Conservation (phyloP, 495 filamentous ascomycete genomes). For the Letharia columbiana region DNA sequence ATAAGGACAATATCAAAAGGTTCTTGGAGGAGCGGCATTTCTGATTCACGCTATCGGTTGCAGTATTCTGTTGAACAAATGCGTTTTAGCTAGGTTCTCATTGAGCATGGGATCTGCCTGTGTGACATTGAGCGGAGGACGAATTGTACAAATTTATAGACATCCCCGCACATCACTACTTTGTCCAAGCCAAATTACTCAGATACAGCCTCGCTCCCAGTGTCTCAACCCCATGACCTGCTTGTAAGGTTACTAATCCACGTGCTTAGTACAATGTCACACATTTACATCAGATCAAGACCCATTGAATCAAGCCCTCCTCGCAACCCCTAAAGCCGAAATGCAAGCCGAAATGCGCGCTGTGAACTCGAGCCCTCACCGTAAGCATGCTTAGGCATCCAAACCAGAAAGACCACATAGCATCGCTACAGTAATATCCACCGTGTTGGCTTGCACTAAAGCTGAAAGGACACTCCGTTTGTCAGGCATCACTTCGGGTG, state of each 20-base stretch:
- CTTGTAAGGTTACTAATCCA: neutral
- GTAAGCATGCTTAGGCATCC: constrained; percentile 37
- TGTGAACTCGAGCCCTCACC: constrained; percentile 14
- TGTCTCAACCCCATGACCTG: neutral
- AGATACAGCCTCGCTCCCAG: constrained; percentile 1
- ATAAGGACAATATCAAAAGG: constrained; percentile 40
- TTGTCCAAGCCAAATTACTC: neutral
- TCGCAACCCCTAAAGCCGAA: neutral
- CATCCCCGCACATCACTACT: neutral
- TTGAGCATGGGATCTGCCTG: neutral
- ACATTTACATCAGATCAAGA: neutral
- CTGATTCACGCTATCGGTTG: constrained; percentile 24
- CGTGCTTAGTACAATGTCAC: neutral
- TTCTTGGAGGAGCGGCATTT: constrained; percentile 43
- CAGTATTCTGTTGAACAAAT: constrained; percentile 10
- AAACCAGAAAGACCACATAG: constrained; percentile 63
- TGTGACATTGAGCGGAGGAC: neutral
- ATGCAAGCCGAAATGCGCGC: neutral
- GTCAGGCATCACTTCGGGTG: constrained; percentile 56
- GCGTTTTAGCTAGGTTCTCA: neutral
- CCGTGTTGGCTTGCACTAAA: constrained; percentile 53
- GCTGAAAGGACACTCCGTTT: constrained; percentile 64
- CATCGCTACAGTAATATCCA: constrained; percentile 45
- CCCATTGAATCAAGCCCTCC: neutral
- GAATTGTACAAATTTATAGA: neutral